Conservation (phyloP, 345 rosid species). For the Eucalyptus pauciflora region DNA sequence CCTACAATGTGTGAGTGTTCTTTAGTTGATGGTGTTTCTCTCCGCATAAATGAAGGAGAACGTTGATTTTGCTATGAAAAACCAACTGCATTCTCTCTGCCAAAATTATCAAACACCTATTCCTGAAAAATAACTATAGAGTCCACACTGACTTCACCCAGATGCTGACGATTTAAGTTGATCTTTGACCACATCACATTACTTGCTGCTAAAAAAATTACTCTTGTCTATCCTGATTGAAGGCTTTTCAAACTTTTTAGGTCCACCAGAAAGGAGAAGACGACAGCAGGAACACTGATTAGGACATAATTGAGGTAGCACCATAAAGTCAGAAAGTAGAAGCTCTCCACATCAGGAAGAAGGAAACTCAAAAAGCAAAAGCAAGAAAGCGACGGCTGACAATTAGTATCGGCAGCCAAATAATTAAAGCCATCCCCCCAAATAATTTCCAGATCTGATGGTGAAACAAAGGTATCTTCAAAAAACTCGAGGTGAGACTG, state of each 20-base stretch:
- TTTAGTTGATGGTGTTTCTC: neutral
- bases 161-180: neutral
- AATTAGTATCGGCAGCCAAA: neutral
- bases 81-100: neutral
- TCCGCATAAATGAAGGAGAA: neutral
- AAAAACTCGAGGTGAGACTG: neutral
- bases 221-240: neutral
- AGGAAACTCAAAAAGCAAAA: neutral
- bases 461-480: neutral
- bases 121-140: neutral
- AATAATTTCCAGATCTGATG: neutral
- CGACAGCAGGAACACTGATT: neutral
- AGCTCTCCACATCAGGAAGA: neutral
- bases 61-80: neutral
- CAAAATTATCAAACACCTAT: neutral
- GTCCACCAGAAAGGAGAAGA: neutral
- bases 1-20: slow-evolving; percentile 14
- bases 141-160: neutral
- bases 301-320: neutral
- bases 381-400: neutral
- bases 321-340: neutral
- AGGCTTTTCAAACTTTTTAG: neutral
- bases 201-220: neutral
- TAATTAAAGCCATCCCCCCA: neutral
- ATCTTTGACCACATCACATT: neutral